phyloP scores from a whole-genome alignment of 1,284 basidiomycete genomes.

The Clitocybe nebularis region DNA sequence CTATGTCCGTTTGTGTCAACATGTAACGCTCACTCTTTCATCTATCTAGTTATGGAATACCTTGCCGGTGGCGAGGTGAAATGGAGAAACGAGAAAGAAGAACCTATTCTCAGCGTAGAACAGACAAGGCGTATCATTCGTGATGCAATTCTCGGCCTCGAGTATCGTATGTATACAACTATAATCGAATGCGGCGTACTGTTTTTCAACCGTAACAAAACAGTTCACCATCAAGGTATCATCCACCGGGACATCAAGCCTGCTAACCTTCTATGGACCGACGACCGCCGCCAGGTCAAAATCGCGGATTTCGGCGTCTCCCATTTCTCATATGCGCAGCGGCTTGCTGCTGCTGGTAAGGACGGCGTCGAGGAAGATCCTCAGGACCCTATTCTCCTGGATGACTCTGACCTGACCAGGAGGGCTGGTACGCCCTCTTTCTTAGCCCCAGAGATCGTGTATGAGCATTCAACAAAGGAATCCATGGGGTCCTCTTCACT shows the following conservation, averaged over 20 bases:
- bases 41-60: slow-evolving; percentile 83
- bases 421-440: slow-evolving; percentile 98
- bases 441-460: slow-evolving; percentile 93
- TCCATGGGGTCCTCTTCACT: slow-evolving; percentile 15
- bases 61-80: slow-evolving; percentile 92
- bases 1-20: no score
- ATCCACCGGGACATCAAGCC: slow-evolving; percentile 99
- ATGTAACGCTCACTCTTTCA: slow-evolving; percentile 5
- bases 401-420: slow-evolving; percentile 87
- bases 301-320: slow-evolving; percentile 98
- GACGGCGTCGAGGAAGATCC: slow-evolving; percentile 35
- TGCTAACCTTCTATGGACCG: slow-evolving; percentile 90
- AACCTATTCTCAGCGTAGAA: slow-evolving; percentile 77
- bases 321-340: slow-evolving; percentile 87
- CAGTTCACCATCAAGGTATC: slow-evolving; percentile 96
- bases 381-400: slow-evolving; percentile 63
- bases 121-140: slow-evolving; percentile 87
- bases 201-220: slow-evolving; percentile 8
- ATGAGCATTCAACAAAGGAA: slow-evolving; percentile 38
- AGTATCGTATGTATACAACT: slow-evolving; percentile 71
- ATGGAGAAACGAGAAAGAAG: slow-evolving; percentile 67
- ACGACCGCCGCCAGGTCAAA: slow-evolving; percentile 83
- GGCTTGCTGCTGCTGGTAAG: slow-evolving; percentile 52
- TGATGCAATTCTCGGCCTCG: slow-evolving; percentile 90
- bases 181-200: slow-evolving; percentile 3